phyloP scores from a whole-genome alignment of 2,329 filamentous ascomycete genomes.

The Dothiorella sarmentorum region DNA sequence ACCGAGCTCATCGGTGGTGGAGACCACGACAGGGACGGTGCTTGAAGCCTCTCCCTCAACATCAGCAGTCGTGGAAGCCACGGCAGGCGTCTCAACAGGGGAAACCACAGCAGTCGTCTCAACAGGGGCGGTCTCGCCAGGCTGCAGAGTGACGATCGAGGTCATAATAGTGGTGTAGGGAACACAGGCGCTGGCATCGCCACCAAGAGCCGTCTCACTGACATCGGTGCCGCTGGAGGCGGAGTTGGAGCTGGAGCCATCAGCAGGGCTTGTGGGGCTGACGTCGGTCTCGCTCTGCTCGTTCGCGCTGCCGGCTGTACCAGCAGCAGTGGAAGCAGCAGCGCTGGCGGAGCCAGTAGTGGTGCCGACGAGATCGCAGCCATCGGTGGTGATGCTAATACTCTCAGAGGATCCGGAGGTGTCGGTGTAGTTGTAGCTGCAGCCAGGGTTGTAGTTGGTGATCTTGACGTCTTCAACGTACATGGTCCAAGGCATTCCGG shows the following conservation, averaged over 20 bases:
- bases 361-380: not conserved
- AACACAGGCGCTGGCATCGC: not conserved
- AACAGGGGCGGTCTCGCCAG: constrained; percentile 6
- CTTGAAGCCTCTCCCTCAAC: not conserved
- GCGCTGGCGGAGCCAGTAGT: not conserved
- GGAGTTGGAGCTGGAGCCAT: not conserved
- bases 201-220: not conserved
- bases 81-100: not conserved
- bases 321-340: not conserved
- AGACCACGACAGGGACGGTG: not conserved
- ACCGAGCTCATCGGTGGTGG: not conserved
- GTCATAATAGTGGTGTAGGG: not conserved
- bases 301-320: too few relatives aligned
- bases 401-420: constrained; percentile 46
- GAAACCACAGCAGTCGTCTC: not conserved
- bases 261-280: not conserved
- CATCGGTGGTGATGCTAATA: constrained; percentile 37
- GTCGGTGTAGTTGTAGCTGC: constrained; percentile 50
- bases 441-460: constrained; percentile 51
- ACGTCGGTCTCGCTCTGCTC: not conserved
- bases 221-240: not conserved
- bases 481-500: constrained; percentile 49
- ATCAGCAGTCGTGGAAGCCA: not conserved
- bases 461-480: constrained; percentile 50
- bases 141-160: constrained; percentile 1